phyloP scores from a whole-genome alignment of 441 rosid species.

The Gossypium schwendimanii region DNA sequence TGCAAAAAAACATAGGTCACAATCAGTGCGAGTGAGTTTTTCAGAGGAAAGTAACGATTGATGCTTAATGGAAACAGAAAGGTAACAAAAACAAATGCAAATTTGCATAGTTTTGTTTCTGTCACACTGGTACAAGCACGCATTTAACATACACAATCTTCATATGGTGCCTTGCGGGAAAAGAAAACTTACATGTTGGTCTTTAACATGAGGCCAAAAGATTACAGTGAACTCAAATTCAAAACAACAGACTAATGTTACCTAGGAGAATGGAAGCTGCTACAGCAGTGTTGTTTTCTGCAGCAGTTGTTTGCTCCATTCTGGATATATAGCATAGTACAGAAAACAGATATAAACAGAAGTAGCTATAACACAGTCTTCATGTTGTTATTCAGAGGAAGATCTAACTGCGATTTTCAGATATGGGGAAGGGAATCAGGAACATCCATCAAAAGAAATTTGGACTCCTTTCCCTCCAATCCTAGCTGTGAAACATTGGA shows the following conservation, averaged over 20 bases:
- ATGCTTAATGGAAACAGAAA: background rate
- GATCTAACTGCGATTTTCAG: background rate
- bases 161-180: background rate
- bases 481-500: conserved; percentile 68
- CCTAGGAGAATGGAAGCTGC: background rate
- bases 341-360: background rate
- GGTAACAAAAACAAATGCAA: background rate
- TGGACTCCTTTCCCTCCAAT: conserved; percentile 75
- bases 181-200: background rate
- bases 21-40: background rate
- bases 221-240: background rate
- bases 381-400: background rate
- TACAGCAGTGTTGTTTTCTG: background rate
- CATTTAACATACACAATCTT: background rate
- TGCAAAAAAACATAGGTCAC: background rate
- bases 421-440: conserved; percentile 18
- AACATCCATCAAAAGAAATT: conserved; percentile 31
- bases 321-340: background rate
- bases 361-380: background rate
- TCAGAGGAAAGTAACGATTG: background rate
- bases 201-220: background rate
- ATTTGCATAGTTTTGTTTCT: background rate
- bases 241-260: conserved; percentile 7
- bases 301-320: background rate
- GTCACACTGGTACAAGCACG: background rate